Percentiles rank a stretch among this genome's conserved stretches.
Conservation (phyloP, 441 rosid species). For the Erodium texanum region DNA sequence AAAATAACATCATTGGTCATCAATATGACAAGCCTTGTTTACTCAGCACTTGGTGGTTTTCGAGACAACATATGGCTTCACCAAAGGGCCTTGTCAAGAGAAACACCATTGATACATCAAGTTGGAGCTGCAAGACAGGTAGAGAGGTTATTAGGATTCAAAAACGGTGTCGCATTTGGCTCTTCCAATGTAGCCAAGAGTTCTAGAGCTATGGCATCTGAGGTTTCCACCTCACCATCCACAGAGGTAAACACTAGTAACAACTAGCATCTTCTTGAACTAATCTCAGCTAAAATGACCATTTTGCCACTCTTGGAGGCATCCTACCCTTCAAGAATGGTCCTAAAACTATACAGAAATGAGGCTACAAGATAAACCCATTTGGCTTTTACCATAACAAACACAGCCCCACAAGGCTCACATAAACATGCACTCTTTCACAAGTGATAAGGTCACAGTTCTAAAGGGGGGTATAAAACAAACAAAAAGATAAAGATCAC, state of each 20-base stretch:
- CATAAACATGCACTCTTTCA: constrained; percentile 8
- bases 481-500: too few species aligned
- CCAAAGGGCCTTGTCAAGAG: constrained; percentile 3
- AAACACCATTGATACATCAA: background rate
- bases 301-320: background rate
- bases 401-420: background rate
- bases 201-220: constrained; percentile 22
- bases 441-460: too few species aligned
- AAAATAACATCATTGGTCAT: too few species aligned
- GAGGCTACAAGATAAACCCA: background rate
- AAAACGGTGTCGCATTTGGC: constrained; percentile 3
- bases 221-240: constrained; percentile 14
- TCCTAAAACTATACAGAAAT: background rate
- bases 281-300: background rate
- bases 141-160: background rate
- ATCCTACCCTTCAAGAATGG: background rate
- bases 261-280: too few species aligned
- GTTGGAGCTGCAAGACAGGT: background rate
- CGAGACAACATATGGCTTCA: constrained; percentile 12
- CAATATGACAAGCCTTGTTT: constrained; percentile 11
- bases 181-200: constrained; percentile 1
- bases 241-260: constrained; percentile 18
- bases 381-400: background rate
- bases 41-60: constrained; percentile 10
- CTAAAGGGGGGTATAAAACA: too few species aligned